Conservation (phyloP, 2,329 filamentous ascomycete genomes). For the Hymenoscyphus infarciens region DNA sequence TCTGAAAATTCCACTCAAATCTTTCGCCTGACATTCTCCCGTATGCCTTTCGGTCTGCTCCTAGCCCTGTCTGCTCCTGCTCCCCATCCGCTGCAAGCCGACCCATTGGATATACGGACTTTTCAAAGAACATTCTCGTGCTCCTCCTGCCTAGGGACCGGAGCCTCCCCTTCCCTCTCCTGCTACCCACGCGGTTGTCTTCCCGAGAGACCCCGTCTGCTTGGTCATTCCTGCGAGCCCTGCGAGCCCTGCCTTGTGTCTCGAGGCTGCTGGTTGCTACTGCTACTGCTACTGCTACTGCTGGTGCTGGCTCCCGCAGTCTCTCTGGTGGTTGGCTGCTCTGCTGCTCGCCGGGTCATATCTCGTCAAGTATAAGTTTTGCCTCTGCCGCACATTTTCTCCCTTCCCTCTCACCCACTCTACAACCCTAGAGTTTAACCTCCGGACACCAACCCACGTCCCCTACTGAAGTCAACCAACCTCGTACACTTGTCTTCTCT, state of each 20-base stretch:
- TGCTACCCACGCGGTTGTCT: slow-evolving; percentile 1
- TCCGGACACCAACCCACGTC: slow-evolving; percentile 7
- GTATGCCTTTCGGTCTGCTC: background rate
- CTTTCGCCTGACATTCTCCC: too few relatives aligned
- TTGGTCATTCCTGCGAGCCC: background rate
- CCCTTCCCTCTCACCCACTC: slow-evolving; percentile 9
- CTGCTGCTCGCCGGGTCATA: background rate
- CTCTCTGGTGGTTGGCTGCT: background rate
- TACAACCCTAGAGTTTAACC: slow-evolving; percentile 17
- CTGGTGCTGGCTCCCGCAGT: too few relatives aligned
- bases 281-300: too few relatives aligned
- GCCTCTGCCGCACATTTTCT: slow-evolving; percentile 26
- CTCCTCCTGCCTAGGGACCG: background rate
- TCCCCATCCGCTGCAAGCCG: background rate
- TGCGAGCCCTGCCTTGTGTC: slow-evolving; percentile 2
- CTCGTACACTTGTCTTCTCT: slow-evolving; percentile 17
- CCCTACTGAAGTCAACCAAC: slow-evolving; percentile 3
- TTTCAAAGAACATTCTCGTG: slow-evolving; percentile 8
- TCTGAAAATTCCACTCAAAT: too few relatives aligned
- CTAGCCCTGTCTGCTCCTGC: background rate
- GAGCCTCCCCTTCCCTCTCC: background rate
- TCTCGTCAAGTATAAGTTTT: slow-evolving; percentile 26
- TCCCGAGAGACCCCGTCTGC: slow-evolving; percentile 5
- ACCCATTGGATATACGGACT: slow-evolving; percentile 6
- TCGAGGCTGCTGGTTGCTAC: background rate